Base-by-base conservation (phyloP, 2,329 filamentous ascomycete species). In the Mariannaea elegans region DNA sequence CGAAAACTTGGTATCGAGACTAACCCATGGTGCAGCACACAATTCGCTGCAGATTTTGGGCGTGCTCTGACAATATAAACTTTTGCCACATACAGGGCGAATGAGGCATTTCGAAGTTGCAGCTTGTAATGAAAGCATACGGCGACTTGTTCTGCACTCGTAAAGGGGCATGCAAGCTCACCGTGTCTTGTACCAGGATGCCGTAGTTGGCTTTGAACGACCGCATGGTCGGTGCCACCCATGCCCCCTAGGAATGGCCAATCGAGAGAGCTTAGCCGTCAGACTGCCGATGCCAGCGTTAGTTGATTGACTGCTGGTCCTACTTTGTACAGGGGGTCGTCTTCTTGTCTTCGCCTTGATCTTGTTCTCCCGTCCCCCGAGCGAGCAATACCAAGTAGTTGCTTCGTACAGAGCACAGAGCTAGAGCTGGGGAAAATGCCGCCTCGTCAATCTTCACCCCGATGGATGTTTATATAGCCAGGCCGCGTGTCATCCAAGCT, bases 101-200 rank as follows among this genome's bases (percentile, higher is more conserved):
- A 32, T 61, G 58, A 50, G 46, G 44, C 24, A 62, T 65, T 64
- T 64, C 59, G 34, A 13, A 62, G 61, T 48, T 69, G 65, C 65
- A 68, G 59, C 44, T n/a, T 38, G 58, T 64, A 70, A 69, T 69
- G 59, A 68, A 67, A 59, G 32, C 59, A 63, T 62, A 65, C 56
- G 50, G 52, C 56, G 46, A 60, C 59, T 49, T 57, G 59, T 65
- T 62, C 67, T 71, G 69, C 69, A 62, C 62, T 65, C 60, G 53
- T 68, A 65, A 71, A 71, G 69, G 69, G 69, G 69, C 47, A 69
- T 65, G 69, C 69, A 71, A 64, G 65, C 61, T 68, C 64, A 67
- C 68, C 48, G 56, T 67, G 65, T 64, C 65, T 65, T 18, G 59
- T 57, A 67, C 66, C 42, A 53, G 68, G 68, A 61, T 69, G 29